These are phyloP conservation scores for Pichia gijzeniarum DNA, from an alignment of 805 yeast species.

Conservation along the genomic window DNA sequence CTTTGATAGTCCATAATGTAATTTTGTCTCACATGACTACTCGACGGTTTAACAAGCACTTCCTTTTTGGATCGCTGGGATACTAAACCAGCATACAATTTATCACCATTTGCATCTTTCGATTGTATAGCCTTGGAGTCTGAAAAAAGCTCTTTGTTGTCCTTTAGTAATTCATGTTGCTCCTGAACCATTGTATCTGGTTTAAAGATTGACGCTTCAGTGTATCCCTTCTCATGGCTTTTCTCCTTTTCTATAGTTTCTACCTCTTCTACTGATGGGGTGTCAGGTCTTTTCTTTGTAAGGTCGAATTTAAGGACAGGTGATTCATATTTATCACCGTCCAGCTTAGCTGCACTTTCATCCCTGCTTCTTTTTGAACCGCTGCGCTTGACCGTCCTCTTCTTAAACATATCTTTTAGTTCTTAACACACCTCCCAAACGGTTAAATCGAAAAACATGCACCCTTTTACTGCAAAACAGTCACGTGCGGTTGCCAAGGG, in stretches of 20 bases:
- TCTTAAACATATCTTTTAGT: constrained; percentile 33
- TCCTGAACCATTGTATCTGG: constrained; percentile 23
- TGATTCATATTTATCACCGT: not conserved
- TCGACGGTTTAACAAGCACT: constrained; percentile 23
- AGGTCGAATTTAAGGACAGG: too few species aligned
- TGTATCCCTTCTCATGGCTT: too few species aligned
- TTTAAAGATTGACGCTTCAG: constrained; percentile 15
- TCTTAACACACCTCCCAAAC: too few species aligned
- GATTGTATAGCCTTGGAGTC: constrained; percentile 10
- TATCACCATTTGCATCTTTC: constrained; percentile 19
- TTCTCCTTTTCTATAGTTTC: not conserved
- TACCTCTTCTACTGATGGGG: not conserved
- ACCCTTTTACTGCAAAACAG: too few species aligned
- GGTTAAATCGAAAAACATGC: too few species aligned
- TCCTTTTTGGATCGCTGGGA: constrained; percentile 12
- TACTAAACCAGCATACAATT: constrained; percentile 26
- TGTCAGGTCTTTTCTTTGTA: too few species aligned
- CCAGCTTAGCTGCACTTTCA: not conserved
- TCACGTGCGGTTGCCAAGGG: too few species aligned
- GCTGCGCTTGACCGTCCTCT: constrained; percentile 24
- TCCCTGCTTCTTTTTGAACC: not conserved
- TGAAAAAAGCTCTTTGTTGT: not conserved
- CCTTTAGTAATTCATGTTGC: constrained; percentile 14
- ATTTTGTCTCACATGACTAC: constrained; percentile 52
- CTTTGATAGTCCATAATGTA: constrained; percentile 82